Base-by-base conservation (phyloP, 169 alveolate species). In the Plasmodium malariae region DNA sequence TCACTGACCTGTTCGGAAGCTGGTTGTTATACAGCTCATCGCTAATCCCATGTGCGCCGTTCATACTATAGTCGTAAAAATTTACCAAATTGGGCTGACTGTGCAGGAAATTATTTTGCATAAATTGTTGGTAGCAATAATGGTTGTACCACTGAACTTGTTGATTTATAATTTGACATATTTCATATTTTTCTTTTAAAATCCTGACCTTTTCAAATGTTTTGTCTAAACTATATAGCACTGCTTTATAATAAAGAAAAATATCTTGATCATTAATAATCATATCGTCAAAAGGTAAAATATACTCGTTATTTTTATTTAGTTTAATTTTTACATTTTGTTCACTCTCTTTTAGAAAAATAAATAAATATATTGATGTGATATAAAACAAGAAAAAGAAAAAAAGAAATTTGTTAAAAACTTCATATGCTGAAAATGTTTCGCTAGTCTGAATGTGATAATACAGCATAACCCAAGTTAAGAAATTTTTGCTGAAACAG, bases 181-280 rank as follows among this genome's bases (percentile, higher is more conserved):
- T 36, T 17, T 65, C 21, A 43, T 63, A 12, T 36, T 54, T 62
- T 21, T 78, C 89, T 37, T 54, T 63, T 51, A 78, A 36, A 63
- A 78, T 48, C 17, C 63, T 48, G 0, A 78, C 43, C 55, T 65
- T 78, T 78, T 78, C 89, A 51, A 78, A 78, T 1, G 71, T 63
- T 37, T 78, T 78, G 37, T 78, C 89, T 21, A 78, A n/a, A 5
- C 37, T 63, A 69, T 63, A 78, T 57, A 78, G 37, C n/a, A 78
- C 36, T 6, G 89, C 67, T 69, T 78, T 78, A 28, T 63, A 78
- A 30, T 78, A 69, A 12, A 78, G 37, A n/a, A 63, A 5, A 19
- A 78, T 65, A 57, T 78, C 89, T 30, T 76, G 67, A 7, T 78
- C 71, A 40, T 63, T 69, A 48, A 78, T 49, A 40, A 45, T 40